Evolutionary conservation across 176 grass and related monocot genomes (phyloP).

Genomic region (Aegilops longissima): DNA sequence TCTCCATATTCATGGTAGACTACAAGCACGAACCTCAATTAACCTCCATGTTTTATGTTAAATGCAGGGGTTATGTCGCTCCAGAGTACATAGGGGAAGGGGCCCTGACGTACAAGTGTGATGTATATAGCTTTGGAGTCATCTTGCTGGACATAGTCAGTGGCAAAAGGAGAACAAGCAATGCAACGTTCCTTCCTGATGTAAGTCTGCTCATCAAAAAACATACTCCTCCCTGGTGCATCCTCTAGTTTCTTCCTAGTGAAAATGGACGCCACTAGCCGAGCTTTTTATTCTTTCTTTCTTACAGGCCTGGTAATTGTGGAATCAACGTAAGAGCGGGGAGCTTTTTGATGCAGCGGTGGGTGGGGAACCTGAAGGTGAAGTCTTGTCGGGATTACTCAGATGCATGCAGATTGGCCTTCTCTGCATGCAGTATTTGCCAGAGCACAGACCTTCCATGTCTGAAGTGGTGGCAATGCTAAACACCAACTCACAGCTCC

Average conservation of each 20-base stretch:
- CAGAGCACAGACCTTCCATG: conserved; percentile 41
- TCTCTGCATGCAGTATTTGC: conserved; percentile 45
- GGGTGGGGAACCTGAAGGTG: background rate
- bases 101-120: background rate
- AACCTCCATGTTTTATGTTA: background rate
- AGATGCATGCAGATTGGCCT: conserved; percentile 54
- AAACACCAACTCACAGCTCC: background rate
- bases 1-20: background rate
- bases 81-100: background rate
- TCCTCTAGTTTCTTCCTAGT: background rate
- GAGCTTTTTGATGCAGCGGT: conserved; percentile 22
- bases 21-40: background rate
- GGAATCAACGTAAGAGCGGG: background rate
- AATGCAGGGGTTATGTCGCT: background rate
- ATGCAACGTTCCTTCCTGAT: background rate
- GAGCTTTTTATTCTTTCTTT: background rate
- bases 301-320: conserved; percentile 36
- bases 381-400: background rate
- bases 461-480: conserved; percentile 34
- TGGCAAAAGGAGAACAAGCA: background rate
- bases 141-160: background rate
- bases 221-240: background rate
- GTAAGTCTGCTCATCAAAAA: background rate
- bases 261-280: too few species aligned
- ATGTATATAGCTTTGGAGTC: background rate